phyloP scores from a whole-genome alignment of 2,329 filamentous ascomycete species.

The Phyllosticta ampelicida region DNA sequence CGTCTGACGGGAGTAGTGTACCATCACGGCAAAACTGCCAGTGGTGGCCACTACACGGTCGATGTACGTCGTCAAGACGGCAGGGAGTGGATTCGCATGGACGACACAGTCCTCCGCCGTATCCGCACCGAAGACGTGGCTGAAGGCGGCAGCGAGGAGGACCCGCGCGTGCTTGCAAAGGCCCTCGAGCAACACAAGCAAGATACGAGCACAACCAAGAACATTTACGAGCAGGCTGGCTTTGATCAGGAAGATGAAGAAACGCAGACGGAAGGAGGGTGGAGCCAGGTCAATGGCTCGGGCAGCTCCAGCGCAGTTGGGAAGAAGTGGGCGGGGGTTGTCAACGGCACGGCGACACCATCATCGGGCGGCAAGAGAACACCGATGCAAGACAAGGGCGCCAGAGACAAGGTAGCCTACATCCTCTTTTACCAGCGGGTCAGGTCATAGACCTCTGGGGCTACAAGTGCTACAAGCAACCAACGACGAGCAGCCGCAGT shows the following conservation, averaged over 20 bases:
- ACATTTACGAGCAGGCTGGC: slow-evolving; percentile 59
- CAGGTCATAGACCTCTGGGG: slow-evolving; percentile 14
- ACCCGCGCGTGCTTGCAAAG: slow-evolving; percentile 55
- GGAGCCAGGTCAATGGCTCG: slow-evolving; percentile 74
- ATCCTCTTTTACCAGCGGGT: slow-evolving; percentile 88
- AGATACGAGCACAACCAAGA: slow-evolving; percentile 43
- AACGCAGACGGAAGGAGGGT: slow-evolving; percentile 58
- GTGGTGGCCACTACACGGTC: slow-evolving; percentile 94
- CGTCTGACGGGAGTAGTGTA: slow-evolving; percentile 85
- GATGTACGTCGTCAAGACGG: slow-evolving; percentile 90
- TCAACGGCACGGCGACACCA: slow-evolving; percentile 52
- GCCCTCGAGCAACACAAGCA: slow-evolving; percentile 58
- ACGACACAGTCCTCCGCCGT: slow-evolving; percentile 82
- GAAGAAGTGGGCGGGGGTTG: slow-evolving; percentile 55
- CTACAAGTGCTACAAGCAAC: background rate
- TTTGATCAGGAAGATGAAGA: slow-evolving; percentile 48
- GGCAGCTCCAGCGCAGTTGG: slow-evolving; percentile 38
- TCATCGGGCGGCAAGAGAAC: slow-evolving; percentile 39
- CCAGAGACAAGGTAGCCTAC: slow-evolving; percentile 93
- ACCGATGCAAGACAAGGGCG: slow-evolving; percentile 43
- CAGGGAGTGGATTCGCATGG: slow-evolving; percentile 90
- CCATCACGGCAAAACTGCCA: slow-evolving; percentile 94
- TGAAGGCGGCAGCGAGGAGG: slow-evolving; percentile 72
- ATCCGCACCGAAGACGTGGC: slow-evolving; percentile 83
- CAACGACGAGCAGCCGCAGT: background rate